These are phyloP conservation scores for Laguncularia racemosa DNA, from an alignment of 345 rosid species.

Conservation along the genomic window DNA sequence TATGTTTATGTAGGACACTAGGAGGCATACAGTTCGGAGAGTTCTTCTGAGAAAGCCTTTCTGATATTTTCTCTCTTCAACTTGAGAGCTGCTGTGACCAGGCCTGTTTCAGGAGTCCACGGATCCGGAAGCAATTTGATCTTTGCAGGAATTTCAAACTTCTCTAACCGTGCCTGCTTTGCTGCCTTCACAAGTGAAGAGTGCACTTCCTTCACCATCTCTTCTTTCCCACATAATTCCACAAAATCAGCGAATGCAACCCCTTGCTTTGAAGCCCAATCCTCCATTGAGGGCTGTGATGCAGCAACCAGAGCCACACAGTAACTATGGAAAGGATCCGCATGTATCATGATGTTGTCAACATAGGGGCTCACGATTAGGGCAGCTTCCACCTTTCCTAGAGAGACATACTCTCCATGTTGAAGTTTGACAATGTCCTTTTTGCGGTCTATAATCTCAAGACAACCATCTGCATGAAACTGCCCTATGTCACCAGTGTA, in stretches of 20 bases:
- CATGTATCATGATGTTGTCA: constrained; percentile 90
- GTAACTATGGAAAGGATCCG: constrained; percentile 82
- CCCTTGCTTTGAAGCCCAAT: constrained; percentile 76
- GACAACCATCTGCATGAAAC: constrained; percentile 92
- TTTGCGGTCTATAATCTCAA: constrained; percentile 92
- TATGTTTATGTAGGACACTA: too few relatives aligned
- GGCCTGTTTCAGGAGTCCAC: constrained; percentile 12
- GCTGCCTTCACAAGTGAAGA: constrained; percentile 63
- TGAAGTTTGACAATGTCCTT: constrained; percentile 98
- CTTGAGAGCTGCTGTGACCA: constrained; percentile 11
- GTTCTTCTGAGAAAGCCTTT: constrained; percentile 5
- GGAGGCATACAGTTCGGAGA: constrained; percentile 4
- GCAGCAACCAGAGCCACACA: constrained; percentile 90
- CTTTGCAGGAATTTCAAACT: constrained; percentile 11
- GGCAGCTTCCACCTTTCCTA: constrained; percentile 97
- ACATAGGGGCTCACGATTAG: constrained; percentile 59
- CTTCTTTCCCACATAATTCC: constrained; percentile 55
- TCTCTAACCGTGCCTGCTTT: not conserved
- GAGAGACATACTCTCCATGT: constrained; percentile 95
- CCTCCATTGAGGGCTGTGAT: constrained; percentile 54
- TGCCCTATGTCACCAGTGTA: constrained; percentile 93
- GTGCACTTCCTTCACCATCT: constrained; percentile 62
- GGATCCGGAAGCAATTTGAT: constrained; percentile 3
- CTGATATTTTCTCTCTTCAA: constrained; percentile 7
- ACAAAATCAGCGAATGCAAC: constrained; percentile 36